Evolutionary conservation across 495 filamentous ascomycete species (phyloP).

Genomic region (Penicillium bovifimosum): DNA sequence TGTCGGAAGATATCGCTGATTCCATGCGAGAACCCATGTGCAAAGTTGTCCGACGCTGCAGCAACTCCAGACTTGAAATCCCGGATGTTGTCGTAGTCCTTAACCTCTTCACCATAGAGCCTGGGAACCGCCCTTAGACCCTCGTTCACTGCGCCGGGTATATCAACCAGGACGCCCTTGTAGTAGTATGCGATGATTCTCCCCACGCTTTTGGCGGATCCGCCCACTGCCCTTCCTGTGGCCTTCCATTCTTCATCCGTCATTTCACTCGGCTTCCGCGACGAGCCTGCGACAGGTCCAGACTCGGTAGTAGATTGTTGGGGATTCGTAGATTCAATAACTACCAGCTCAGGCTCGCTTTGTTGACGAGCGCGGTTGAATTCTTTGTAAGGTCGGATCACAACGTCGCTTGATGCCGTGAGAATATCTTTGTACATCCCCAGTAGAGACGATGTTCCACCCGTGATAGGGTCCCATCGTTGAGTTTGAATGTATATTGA

Average conservation of each 20-base stretch:
- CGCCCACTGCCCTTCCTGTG: conserved; percentile 21
- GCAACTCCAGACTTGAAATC: conserved; percentile 35
- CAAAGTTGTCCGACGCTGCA: conserved; percentile 51
- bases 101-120: conserved; percentile 61
- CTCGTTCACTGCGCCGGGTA: conserved; percentile 67
- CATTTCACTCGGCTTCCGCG: background rate
- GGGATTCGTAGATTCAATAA: conserved; percentile 1
- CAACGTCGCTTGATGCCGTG: conserved; percentile 27
- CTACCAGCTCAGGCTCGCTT: conserved; percentile 1
- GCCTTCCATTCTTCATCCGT: conserved; percentile 1
- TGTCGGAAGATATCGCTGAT: conserved; percentile 63
- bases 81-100: conserved; percentile 24
- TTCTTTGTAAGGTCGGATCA: conserved; percentile 32
- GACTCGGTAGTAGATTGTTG: background rate
- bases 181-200: conserved; percentile 27
- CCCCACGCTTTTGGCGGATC: conserved; percentile 31
- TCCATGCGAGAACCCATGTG: conserved; percentile 67
- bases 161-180: conserved; percentile 51
- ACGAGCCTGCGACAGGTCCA: background rate
- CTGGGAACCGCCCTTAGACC: conserved; percentile 82
- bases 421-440: conserved; percentile 23
- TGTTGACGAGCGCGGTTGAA: conserved; percentile 10
- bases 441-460: conserved; percentile 37
- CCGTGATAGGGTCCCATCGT: conserved; percentile 39
- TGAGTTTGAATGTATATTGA: conserved; percentile 33